These are phyloP conservation scores for Borealophlyctis nickersoniae DNA, from an alignment of 192 early-diverging fungal genomes.

Conservation along the genomic window DNA sequence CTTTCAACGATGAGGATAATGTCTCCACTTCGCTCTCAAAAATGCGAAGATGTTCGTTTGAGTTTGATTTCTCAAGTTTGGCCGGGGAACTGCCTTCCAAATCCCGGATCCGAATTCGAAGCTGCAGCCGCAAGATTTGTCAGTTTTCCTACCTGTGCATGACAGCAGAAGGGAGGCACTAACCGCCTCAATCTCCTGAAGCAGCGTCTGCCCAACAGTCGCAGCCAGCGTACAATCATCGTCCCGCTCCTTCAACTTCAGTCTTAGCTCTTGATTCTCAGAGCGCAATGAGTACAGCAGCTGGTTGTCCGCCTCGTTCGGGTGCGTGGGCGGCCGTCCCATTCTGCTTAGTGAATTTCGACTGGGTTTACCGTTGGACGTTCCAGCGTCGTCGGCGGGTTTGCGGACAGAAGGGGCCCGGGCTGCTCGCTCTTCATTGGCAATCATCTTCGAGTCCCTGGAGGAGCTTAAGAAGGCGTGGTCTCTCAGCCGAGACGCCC, in stretches of 20 bases:
- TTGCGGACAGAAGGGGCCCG: too few species aligned
- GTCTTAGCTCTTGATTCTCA: conserved; percentile 18
- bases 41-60: background rate
- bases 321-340: too few species aligned
- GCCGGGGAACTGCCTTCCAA: background rate
- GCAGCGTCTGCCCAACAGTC: conserved; percentile 31
- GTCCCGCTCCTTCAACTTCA: conserved; percentile 11
- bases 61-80: background rate
- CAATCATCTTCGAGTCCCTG: too few species aligned
- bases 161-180: background rate
- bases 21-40: background rate
- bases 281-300: too few species aligned
- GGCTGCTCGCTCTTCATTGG: too few species aligned
- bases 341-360: too few species aligned
- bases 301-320: too few species aligned
- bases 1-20: conserved; percentile 10
- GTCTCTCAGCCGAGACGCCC: too few species aligned
- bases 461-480: too few species aligned
- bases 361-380: too few species aligned
- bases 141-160: too few species aligned
- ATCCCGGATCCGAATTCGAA: conserved; percentile 4
- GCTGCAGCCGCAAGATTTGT: background rate
- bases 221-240: conserved; percentile 19
- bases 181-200: conserved; percentile 26
- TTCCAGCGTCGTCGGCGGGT: too few species aligned